A percentile compares a stretch with the other conserved stretches of the same genome.
Conservation (phyloP, 768 basidiomycete species). For the Aureoboletus auriporus region DNA sequence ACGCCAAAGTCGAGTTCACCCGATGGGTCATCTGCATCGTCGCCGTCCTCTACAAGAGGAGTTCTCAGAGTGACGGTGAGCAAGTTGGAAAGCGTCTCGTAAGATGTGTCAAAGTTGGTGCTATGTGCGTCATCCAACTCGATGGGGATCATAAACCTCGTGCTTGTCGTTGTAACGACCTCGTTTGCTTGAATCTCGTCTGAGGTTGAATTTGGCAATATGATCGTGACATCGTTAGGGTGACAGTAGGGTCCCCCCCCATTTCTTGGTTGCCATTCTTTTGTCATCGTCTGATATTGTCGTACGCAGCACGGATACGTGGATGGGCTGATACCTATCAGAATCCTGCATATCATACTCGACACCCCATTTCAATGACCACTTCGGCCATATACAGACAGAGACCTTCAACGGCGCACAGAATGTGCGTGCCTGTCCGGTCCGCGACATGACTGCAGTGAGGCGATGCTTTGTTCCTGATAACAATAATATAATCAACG, state of each 20-base stretch:
- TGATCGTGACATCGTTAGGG: not conserved
- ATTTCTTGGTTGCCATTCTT: not conserved
- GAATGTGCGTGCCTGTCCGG: conserved; percentile 8
- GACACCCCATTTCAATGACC: conserved; percentile 4
- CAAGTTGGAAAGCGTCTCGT: conserved; percentile 8
- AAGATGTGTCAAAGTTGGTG: conserved; percentile 11
- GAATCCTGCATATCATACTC: not conserved
- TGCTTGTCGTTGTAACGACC: conserved; percentile 8
- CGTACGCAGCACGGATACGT: too few relatives aligned
- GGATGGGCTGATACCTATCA: too few relatives aligned
- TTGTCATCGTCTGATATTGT: too few relatives aligned
- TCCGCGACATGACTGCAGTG: conserved; percentile 7
- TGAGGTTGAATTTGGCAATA: conserved; percentile 4
- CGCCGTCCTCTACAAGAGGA: not conserved
- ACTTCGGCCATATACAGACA: not conserved
- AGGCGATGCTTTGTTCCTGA: not conserved
- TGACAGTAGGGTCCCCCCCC: too few relatives aligned
- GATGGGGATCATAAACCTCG: conserved; percentile 4
- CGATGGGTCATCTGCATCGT: conserved; percentile 6
- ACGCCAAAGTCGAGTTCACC: not conserved
- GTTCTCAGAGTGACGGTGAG: conserved; percentile 2
- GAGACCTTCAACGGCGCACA: not conserved
- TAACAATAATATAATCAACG: not conserved
- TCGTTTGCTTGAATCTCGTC: conserved; percentile 3
- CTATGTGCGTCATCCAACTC: conserved; percentile 2